Conservation (phyloP, 2,329 filamentous ascomycete species). For the Capronia coronata region DNA sequence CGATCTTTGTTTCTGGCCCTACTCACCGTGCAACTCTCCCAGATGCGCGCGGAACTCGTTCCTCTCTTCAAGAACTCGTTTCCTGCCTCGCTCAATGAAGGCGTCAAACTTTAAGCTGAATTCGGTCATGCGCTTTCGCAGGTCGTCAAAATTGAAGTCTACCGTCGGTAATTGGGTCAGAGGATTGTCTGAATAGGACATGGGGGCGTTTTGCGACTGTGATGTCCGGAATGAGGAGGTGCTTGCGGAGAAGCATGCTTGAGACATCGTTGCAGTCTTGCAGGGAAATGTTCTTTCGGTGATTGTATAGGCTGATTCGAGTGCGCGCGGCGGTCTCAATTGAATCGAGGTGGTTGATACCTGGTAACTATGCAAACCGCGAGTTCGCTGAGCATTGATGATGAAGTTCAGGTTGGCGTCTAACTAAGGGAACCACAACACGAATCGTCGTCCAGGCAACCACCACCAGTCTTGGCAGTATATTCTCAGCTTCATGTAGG, state of each 20-base stretch:
- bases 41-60: slow-evolving; percentile 90
- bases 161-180: slow-evolving; percentile 62
- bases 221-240: slow-evolving; percentile 27
- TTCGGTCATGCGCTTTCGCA: slow-evolving; percentile 89
- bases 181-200: slow-evolving; percentile 25
- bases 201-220: slow-evolving; percentile 21
- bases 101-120: slow-evolving; percentile 87
- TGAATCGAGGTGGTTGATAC: too few species aligned
- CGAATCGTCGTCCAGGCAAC: slow-evolving; percentile 8
- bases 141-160: slow-evolving; percentile 92
- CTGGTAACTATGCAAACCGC: too few species aligned
- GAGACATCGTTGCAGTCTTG: slow-evolving; percentile 19
- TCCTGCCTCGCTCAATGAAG: slow-evolving; percentile 86
- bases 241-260: slow-evolving; percentile 21
- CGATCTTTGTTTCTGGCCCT: too few species aligned
- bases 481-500: background rate
- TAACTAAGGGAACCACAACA: too few species aligned
- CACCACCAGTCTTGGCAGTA: background rate
- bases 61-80: slow-evolving; percentile 82
- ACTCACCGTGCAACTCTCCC: slow-evolving; percentile 78
- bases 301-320: too few species aligned
- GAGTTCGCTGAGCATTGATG: too few species aligned
- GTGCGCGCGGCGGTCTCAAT: too few species aligned
- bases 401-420: too few species aligned
- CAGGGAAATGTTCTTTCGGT: too few species aligned